Conservation (phyloP, 1,139 yeast species). For the Kurtzmaniella quercitrusa region DNA sequence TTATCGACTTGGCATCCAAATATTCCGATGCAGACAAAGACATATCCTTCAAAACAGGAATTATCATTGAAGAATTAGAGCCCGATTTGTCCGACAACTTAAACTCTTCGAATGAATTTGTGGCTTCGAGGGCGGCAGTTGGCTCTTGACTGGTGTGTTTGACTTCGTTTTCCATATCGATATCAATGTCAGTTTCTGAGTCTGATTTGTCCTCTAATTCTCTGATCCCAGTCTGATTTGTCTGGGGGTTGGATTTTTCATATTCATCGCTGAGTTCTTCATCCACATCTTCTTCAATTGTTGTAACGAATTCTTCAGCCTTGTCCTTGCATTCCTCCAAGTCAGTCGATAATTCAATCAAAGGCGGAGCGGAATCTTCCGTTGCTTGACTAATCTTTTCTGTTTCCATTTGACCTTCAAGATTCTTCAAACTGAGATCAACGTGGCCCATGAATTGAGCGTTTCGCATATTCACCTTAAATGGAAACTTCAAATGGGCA, state of each 20-base stretch:
- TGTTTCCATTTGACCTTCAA: conserved; percentile 16
- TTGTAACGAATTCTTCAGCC: too few species aligned
- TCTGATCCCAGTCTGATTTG: neutral
- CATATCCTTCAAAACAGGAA: conserved; percentile 4
- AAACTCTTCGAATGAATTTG: neutral
- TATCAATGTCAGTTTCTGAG: conserved; percentile 1
- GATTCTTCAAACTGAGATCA: conserved; percentile 22
- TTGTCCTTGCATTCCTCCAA: neutral
- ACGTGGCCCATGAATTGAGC: conserved; percentile 19
- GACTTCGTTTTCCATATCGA: neutral
- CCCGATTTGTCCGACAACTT: neutral
- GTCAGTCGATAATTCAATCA: neutral
- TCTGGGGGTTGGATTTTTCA: too few species aligned
- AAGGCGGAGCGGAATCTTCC: neutral
- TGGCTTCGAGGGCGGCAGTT: neutral
- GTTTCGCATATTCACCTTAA: conserved; percentile 24
- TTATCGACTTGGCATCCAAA: conserved; percentile 18
- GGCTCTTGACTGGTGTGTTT: neutral
- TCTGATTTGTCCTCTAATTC: neutral
- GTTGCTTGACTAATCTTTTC: neutral
- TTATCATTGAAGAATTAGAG: conserved; percentile 1
- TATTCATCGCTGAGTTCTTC: neutral
- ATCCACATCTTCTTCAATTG: neutral
- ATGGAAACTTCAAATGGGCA: conserved; percentile 35
- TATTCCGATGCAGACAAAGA: conserved; percentile 17